phyloP scores from a whole-genome alignment of 192 early-diverging fungal genomes.

The Rhizoclosmatium globosum region DNA sequence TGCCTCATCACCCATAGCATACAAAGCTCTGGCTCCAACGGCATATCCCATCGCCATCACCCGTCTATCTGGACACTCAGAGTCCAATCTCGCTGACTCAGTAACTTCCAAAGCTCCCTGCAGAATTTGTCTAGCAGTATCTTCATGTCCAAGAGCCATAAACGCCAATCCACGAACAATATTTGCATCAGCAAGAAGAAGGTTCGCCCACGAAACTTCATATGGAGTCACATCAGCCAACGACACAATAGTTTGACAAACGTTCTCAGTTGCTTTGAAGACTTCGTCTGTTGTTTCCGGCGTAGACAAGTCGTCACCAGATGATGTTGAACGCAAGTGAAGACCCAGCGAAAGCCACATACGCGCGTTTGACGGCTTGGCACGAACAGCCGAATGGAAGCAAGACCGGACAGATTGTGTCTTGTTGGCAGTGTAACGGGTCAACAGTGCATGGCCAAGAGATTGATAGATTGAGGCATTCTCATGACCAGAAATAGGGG shows the following conservation, averaged over 20 bases:
- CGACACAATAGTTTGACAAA: too few relatives aligned
- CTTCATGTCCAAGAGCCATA: background rate
- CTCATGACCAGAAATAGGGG: background rate
- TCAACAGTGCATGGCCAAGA: conserved; percentile 27
- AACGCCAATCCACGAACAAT: background rate
- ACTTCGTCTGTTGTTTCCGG: background rate
- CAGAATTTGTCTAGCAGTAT: background rate
- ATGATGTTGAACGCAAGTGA: background rate
- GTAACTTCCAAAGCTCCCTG: background rate
- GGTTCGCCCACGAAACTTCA: background rate
- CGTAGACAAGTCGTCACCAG: background rate
- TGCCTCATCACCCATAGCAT: conserved; percentile 7
- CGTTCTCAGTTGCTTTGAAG: background rate
- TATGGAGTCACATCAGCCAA: background rate
- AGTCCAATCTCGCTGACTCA: background rate
- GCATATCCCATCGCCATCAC: conserved; percentile 32
- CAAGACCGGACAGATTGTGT: conserved; percentile 3
- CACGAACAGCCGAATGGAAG: conserved; percentile 20
- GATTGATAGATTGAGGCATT: conserved; percentile 5
- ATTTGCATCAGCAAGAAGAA: background rate
- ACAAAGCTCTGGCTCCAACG: conserved; percentile 24
- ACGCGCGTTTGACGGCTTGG: conserved; percentile 13
- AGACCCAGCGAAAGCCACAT: conserved; percentile 23
- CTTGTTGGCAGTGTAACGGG: background rate
- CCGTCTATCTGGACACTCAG: background rate